Conservation (phyloP, 2,329 filamentous ascomycete species). For the Fusarium lyarnte region DNA sequence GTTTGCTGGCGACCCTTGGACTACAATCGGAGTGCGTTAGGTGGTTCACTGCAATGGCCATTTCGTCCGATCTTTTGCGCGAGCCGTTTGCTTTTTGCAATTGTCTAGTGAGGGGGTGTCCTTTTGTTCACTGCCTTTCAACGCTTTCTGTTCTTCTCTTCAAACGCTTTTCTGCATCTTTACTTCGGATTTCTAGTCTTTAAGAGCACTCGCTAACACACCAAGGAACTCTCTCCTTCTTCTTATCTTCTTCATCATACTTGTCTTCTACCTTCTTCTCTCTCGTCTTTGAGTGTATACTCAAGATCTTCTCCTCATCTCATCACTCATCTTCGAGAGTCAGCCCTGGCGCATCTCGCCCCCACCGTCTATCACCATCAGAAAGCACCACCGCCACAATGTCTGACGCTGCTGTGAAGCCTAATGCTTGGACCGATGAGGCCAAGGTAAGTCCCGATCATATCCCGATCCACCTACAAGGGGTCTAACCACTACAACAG, state of each 20-base stretch:
- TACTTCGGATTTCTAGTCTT: background rate
- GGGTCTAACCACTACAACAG: slow-evolving; percentile 29
- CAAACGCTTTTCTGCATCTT: background rate
- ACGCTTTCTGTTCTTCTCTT: background rate
- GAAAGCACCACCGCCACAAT: slow-evolving; percentile 25
- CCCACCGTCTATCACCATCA: too few species aligned
- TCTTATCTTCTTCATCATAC: background rate
- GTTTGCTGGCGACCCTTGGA: background rate
- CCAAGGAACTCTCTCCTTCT: background rate
- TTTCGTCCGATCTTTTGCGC: background rate
- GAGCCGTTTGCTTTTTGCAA: background rate
- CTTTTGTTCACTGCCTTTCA: background rate
- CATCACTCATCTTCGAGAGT: too few species aligned
- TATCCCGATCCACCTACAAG: background rate
- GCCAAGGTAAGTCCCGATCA: slow-evolving; percentile 44
- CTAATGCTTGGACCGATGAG: slow-evolving; percentile 51
- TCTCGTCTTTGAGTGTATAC: too few species aligned
- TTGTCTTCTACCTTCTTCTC: background rate
- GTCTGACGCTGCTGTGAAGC: slow-evolving; percentile 32
- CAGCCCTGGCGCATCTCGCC: too few species aligned
- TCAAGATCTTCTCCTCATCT: too few species aligned
- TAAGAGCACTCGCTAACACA: background rate
- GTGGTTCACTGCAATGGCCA: background rate
- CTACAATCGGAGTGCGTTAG: background rate
- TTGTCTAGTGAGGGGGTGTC: background rate